Evolutionary conservation across 139 green algal genomes (phyloP), one percentile per base, ranked within the genome.

Genomic region (Volvox reticuliferus): DNA sequence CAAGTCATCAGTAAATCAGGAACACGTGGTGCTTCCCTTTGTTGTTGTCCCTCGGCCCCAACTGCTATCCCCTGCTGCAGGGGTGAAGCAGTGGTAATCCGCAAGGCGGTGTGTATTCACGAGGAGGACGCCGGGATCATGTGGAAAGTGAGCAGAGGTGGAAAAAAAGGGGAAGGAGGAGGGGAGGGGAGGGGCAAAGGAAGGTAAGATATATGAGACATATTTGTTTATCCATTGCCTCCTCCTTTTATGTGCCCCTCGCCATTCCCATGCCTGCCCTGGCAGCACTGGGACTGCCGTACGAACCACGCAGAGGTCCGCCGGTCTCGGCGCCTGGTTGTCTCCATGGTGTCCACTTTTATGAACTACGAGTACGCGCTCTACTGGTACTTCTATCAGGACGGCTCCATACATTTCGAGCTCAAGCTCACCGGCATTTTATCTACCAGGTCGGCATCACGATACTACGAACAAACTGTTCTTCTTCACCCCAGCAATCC

Each of bases 351-450:
- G 28, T 93, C 91, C 89, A 97, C 94, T 28, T 94, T 99, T 32
- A 96, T 96, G 63, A 98, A 99, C 91, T 99, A 99, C 82, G 95
- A 98, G 88, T 95, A 97, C 85, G 91, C 86, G 86, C 93, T 97
- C 73, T 97, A 96, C 94, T 98, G 95, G 95, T 92, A 96, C 92
- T 93, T 98, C 87, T 95, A 94, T 63, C 91, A 93, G 90, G 97
- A 99, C 65, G 97, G 97, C 79, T 94, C 87, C 33, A 97, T 99
- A 32, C 77, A 94, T 69, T 95, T 97, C 26, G 95, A 99, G 92
- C 91, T 97, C 44, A 98, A 99, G 94, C 94, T 99, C 73, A 99
- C 97, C 0, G 97, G 97, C 85, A 97, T 98, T 61, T 92, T 99
- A 30, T 96, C 71, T n/a, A 96, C 95, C 61, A 93, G 76, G 86